Percentiles rank a stretch among this genome's conserved stretches.
These are phyloP conservation scores for Phoma sp. DNA, from an alignment of 2,329 filamentous ascomycete species.

Conservation along the genomic window DNA sequence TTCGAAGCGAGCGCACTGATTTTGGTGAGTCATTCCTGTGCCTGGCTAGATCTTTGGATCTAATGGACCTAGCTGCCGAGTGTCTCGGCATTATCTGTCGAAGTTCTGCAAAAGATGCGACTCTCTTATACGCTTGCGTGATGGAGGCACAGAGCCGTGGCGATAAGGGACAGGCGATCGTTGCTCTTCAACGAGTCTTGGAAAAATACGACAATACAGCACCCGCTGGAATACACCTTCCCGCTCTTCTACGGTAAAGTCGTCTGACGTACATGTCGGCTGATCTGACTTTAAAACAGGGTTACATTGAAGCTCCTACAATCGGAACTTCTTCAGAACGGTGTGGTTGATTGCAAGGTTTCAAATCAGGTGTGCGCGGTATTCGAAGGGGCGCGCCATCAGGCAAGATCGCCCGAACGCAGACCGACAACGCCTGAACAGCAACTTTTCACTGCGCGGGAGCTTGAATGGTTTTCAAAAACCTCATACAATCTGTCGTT, in stretches of 20 bases:
- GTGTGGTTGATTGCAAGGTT: slow-evolving; percentile 31
- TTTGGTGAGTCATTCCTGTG: slow-evolving; percentile 47
- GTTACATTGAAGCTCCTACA: slow-evolving; percentile 55
- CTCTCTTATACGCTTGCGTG: slow-evolving; percentile 79
- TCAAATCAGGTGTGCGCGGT: slow-evolving; percentile 60
- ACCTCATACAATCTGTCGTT: slow-evolving; percentile 81
- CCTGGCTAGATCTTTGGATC: background rate
- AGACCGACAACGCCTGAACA: slow-evolving; percentile 50
- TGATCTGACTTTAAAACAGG: slow-evolving; percentile 28
- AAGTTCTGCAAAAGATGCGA: slow-evolving; percentile 59
- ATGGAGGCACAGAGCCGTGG: slow-evolving; percentile 73
- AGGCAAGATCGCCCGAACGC: slow-evolving; percentile 53
- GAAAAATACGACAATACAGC: slow-evolving; percentile 59
- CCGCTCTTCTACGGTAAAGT: slow-evolving; percentile 67
- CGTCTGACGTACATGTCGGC: background rate
- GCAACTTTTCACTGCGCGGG: slow-evolving; percentile 62
- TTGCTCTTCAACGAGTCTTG: slow-evolving; percentile 65
- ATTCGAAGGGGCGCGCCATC: slow-evolving; percentile 58
- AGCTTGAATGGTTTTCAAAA: slow-evolving; percentile 84
- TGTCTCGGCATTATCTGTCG: slow-evolving; percentile 68
- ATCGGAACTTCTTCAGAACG: slow-evolving; percentile 48
- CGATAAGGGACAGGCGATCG: slow-evolving; percentile 65
- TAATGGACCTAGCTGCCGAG: slow-evolving; percentile 57
- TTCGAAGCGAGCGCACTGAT: slow-evolving; percentile 64
- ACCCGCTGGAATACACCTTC: slow-evolving; percentile 62